Base-by-base conservation (phyloP, 1,139 yeast genomes). In the Kurtzmaniella quercitrusa region DNA sequence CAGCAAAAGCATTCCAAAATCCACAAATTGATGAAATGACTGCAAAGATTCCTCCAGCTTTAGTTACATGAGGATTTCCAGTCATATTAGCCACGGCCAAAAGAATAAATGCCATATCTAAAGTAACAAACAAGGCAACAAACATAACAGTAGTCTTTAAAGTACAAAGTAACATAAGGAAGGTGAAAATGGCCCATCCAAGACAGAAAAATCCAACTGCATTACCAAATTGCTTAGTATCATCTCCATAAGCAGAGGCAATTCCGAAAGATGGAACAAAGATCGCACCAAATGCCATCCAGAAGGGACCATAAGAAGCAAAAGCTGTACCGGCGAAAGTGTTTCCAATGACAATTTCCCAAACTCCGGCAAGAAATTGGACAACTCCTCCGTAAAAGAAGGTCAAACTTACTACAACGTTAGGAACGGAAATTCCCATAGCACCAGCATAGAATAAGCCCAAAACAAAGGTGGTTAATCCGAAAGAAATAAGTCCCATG, bases 1-100 rank as follows among this genome's bases (percentile, higher is more conserved):
- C 94, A 8, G 90, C 89, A 53, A 75, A 83, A 3, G 93, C 94
- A 57, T 83, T 83, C 58, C 84, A 85, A 85, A 87, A 85, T 2
- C 90, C 90, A 45, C 78, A 60, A 49, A 81, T 72, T 1, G 93
- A 82, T 15, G 88, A 78, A 23, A 85, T 61, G 12, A 86, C 60
- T 18, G 94, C 95, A 43, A 83, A 60, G 36, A 80, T 79, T 51
- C 94, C 94, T 25, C 83, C 95, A 11, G 88, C 91, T 53, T 68
- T 76, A 42, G 70, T 68, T 44, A 60, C 46, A 21, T 57, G 53
- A 16, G 54, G 47, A 27, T 55, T 65, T 12, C 58, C 63, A 23
- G 66, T 62, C 48, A 72, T 59, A 29, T 61, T 58, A 2, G 68
- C 68, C 42, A 60, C 65, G 15, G 73, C 68, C 54, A 65, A 65